Conservation (phyloP, 2,329 filamentous ascomycete genomes). For the Aulographum hederae region DNA sequence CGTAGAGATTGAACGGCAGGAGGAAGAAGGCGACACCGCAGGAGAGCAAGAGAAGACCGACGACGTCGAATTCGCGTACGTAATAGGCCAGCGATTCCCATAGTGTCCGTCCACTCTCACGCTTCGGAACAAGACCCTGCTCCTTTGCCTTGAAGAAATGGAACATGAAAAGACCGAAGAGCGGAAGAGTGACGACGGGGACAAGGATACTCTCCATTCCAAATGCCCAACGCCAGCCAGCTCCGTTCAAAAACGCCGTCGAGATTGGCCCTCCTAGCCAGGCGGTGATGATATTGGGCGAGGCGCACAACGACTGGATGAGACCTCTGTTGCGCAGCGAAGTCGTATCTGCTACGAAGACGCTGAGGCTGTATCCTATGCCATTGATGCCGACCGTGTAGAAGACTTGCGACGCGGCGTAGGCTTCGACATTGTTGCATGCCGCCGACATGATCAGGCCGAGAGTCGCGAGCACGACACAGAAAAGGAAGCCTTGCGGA, state of each 20-base stretch:
- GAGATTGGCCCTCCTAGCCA: conserved; percentile 42
- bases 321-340: conserved; percentile 43
- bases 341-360: conserved; percentile 45
- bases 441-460: conserved; percentile 37
- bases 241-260: conserved; percentile 27
- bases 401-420: conserved; percentile 36
- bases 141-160: conserved; percentile 34
- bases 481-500: conserved; percentile 36
- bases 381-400: conserved; percentile 28
- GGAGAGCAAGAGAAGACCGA: conserved; percentile 30
- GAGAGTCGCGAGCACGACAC: conserved; percentile 36
- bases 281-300: conserved; percentile 41
- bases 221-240: conserved; percentile 37
- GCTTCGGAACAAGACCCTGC: conserved; percentile 27
- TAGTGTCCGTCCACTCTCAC: conserved; percentile 24
- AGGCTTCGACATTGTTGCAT: conserved; percentile 29
- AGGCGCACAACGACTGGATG: conserved; percentile 44
- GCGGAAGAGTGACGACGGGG: conserved; percentile 34
- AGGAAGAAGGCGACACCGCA: conserved; percentile 29
- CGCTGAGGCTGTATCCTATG: conserved; percentile 41
- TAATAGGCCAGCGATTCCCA: conserved; percentile 16
- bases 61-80: conserved; percentile 37
- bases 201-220: conserved; percentile 48
- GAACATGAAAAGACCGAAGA: conserved; percentile 32
- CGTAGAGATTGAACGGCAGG: conserved; percentile 35